Base-by-base conservation (phyloP, 257 asterid genomes). In the Solanum microdontum region DNA sequence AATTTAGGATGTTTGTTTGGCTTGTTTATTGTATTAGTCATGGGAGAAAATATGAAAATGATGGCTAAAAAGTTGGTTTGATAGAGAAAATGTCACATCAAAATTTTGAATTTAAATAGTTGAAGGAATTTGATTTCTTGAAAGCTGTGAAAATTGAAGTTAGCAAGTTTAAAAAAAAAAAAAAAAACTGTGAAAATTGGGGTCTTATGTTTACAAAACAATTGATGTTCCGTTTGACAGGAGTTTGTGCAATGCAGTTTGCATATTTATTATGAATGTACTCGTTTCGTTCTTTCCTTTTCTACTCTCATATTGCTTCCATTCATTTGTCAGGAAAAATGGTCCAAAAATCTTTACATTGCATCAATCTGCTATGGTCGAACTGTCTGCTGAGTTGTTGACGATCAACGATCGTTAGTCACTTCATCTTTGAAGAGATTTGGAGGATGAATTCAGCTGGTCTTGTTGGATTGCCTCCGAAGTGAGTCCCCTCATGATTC, bases 361-460 rank as follows among this genome's bases (percentile, higher is more conserved):
- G 85, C 85, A 82, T 82, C 85, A 30, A 82, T 82, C 39, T 82
- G 85, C 69, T 82, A 82, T 9, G 85, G 85, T 48, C 69, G 85
- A 82, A 82, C 85, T 8, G 85, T 82, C 69, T 82, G 85, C 40
- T 51, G 40, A 17, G 43, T 10, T 43, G 11, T 19, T 8, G 64
- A 82, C 14, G 24, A 82, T 30, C 30, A 32, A 82, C 14, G 24
- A 82, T 13, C 12, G 4, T 77, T 43, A 7, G 84, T 77, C 23
- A 4, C 60, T n/a, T 40, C 10, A 45, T 43, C 66, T 4, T 80
- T 80, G 69, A 30, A 17, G 43, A 48, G 69, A 82, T 13, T 3
- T 48, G 69, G 70, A 48, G 68, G 85, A 48, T 82, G 69, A 82
- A 82, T 82, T 19, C 85, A 48, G 85, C 85, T 28, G 30, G 68